Conservation (phyloP, 306 rosid genomes). For the Hippophae gyantsensis region DNA sequence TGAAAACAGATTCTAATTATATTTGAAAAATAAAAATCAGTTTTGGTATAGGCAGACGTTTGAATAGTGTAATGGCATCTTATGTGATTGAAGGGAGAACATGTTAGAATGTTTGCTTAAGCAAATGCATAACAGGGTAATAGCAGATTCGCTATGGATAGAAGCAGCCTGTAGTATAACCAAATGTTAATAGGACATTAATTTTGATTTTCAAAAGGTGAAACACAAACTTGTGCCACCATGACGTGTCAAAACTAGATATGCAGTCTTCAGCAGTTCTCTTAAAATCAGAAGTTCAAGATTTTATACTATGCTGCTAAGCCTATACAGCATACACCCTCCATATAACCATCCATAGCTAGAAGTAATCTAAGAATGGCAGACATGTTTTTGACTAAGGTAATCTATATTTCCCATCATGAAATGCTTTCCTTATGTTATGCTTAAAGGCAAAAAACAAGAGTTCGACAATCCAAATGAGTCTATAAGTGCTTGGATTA, state of each 20-base stretch:
- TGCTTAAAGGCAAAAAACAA: too few relatives aligned
- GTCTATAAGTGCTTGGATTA: too few relatives aligned
- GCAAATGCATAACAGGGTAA: too few relatives aligned
- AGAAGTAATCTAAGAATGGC: too few relatives aligned
- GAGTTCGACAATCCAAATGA: too few relatives aligned
- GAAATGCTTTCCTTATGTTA: too few relatives aligned
- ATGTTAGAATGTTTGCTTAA: neutral
- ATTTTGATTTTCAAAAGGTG: neutral
- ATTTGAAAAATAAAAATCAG: slow-evolving; percentile 5
- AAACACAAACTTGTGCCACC: neutral
- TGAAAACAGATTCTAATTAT: slow-evolving; percentile 10
- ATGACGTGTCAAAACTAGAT: neutral
- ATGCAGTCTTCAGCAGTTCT: neutral
- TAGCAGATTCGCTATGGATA: too few relatives aligned
- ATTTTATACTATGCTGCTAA: too few relatives aligned
- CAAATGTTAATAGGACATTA: neutral
- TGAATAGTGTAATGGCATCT: neutral
- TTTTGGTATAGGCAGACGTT: slow-evolving; percentile 5
- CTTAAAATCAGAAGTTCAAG: neutral
- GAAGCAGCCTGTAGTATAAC: neutral
- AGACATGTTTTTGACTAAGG: too few relatives aligned
- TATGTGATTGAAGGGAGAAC: neutral
- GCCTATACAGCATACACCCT: too few relatives aligned
- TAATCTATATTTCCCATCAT: too few relatives aligned
- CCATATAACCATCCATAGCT: too few relatives aligned